Conservation (phyloP, 1,284 basidiomycete species). For the Pseudomicrostroma phylloplanum region DNA sequence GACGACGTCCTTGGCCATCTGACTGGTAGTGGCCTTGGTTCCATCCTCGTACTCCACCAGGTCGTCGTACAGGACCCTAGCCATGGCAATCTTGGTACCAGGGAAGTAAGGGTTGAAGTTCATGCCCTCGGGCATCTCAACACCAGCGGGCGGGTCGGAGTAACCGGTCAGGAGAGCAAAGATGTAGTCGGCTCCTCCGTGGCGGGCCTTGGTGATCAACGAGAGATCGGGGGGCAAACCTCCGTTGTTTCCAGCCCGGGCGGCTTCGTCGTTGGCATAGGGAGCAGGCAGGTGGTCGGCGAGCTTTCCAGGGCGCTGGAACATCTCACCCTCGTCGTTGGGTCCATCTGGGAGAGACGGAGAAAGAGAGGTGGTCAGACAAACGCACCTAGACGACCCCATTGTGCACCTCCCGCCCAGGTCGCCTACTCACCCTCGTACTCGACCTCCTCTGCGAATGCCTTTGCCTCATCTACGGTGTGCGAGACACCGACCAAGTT, state of each 20-base stretch:
- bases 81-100: conserved; percentile 82
- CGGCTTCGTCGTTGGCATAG: conserved; percentile 97
- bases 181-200: conserved; percentile 92
- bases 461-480: conserved; percentile 82
- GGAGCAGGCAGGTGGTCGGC: conserved; percentile 93
- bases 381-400: not conserved
- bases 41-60: conserved; percentile 56
- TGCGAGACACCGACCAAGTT: conserved; percentile 98
- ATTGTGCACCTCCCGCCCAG: not conserved
- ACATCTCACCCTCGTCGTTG: conserved; percentile 93
- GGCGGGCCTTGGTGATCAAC: conserved; percentile 95
- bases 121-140: conserved; percentile 71
- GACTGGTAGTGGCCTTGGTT: conserved; percentile 92
- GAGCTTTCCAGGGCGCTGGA: conserved; percentile 92
- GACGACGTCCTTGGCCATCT: conserved; percentile 73
- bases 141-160: conserved; percentile 90
- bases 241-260: conserved; percentile 86
- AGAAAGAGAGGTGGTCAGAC: not conserved
- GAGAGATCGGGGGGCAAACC: conserved; percentile 95
- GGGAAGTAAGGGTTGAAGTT: conserved; percentile 53
- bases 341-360: conserved; percentile 53
- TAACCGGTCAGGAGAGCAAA: conserved; percentile 96
- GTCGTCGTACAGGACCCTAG: conserved; percentile 85
- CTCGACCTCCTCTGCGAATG: conserved; percentile 84
- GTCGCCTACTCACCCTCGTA: conserved; percentile 70